Evolutionary conservation across 2,329 filamentous ascomycete species (phyloP).

Genomic region (Ascochyta rabiei): DNA sequence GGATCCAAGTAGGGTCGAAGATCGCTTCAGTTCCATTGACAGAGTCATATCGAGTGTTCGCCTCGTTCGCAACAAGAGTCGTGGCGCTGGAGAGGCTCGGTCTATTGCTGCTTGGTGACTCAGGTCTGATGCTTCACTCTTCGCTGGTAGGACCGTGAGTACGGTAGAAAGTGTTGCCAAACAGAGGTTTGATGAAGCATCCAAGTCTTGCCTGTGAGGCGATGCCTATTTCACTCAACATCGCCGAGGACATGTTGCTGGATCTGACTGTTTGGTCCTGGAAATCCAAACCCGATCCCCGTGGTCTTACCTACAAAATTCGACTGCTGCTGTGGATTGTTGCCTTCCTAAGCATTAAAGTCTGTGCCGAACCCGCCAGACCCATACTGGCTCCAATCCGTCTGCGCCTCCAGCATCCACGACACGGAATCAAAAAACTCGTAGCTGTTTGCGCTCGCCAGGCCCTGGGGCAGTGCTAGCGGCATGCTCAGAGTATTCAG

Average conservation of each 20-base stretch:
- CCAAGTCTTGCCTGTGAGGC: neutral
- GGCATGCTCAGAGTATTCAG: slow-evolving; percentile 51
- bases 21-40: neutral
- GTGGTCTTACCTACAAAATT: neutral
- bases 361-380: slow-evolving; percentile 38
- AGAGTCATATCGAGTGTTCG: neutral
- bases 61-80: neutral
- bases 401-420: slow-evolving; percentile 86
- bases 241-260: neutral
- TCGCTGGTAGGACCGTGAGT: neutral
- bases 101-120: neutral
- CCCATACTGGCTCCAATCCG: slow-evolving; percentile 42
- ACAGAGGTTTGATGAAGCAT: neutral
- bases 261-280: neutral
- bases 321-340: neutral
- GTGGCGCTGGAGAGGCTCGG: neutral
- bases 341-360: slow-evolving; percentile 33
- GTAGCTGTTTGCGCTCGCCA: slow-evolving; percentile 50
- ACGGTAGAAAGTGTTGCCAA: neutral
- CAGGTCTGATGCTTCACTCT: neutral
- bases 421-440: slow-evolving; percentile 90
- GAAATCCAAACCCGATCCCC: no score
- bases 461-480: slow-evolving; percentile 66
- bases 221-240: neutral
- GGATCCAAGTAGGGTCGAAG: neutral